Conservation (phyloP, 2,329 filamentous ascomycete species). For the Sclerotinia borealis region DNA sequence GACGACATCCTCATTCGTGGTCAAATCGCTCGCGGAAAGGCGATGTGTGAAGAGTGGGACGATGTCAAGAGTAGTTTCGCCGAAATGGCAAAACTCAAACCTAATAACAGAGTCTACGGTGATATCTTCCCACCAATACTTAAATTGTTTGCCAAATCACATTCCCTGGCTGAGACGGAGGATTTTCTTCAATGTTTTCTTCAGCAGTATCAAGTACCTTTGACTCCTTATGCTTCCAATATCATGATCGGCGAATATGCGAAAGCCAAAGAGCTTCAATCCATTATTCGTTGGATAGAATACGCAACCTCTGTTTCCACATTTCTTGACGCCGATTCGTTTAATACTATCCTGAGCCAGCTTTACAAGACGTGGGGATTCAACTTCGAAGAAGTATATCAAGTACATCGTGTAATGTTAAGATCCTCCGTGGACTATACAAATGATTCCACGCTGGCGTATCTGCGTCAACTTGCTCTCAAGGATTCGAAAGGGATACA, state of each 20-base stretch:
- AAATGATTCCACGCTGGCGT: slow-evolving; percentile 20
- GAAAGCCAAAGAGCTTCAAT: slow-evolving; percentile 25
- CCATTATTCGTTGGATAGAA: slow-evolving; percentile 28
- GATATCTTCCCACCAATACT: slow-evolving; percentile 28
- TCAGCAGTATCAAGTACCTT: slow-evolving; percentile 17
- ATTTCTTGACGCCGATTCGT: slow-evolving; percentile 21
- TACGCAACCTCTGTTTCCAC: slow-evolving; percentile 20
- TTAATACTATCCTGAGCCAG: slow-evolving; percentile 29
- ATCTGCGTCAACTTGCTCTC: slow-evolving; percentile 21
- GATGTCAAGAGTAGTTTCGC: slow-evolving; percentile 26
- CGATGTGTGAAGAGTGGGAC: slow-evolving; percentile 28
- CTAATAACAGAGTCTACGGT: slow-evolving; percentile 17
- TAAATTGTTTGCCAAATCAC: slow-evolving; percentile 25
- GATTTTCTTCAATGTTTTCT: slow-evolving; percentile 26
- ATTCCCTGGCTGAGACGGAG: slow-evolving; percentile 27
- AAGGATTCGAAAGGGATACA: slow-evolving; percentile 4
- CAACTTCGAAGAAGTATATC: slow-evolving; percentile 21
- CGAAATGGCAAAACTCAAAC: slow-evolving; percentile 19
- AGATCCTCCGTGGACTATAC: background rate
- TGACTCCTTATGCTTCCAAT: slow-evolving; percentile 21
- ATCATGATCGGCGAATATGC: slow-evolving; percentile 29
- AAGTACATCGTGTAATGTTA: slow-evolving; percentile 20
- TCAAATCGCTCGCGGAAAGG: slow-evolving; percentile 30
- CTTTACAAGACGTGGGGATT: slow-evolving; percentile 24
- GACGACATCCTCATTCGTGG: slow-evolving; percentile 26